A percentile compares a stretch with the other conserved stretches of the same genome.
These are phyloP conservation scores for Cyberlindnera mrakii DNA, from an alignment of 805 yeast genomes.

Conservation along the genomic window DNA sequence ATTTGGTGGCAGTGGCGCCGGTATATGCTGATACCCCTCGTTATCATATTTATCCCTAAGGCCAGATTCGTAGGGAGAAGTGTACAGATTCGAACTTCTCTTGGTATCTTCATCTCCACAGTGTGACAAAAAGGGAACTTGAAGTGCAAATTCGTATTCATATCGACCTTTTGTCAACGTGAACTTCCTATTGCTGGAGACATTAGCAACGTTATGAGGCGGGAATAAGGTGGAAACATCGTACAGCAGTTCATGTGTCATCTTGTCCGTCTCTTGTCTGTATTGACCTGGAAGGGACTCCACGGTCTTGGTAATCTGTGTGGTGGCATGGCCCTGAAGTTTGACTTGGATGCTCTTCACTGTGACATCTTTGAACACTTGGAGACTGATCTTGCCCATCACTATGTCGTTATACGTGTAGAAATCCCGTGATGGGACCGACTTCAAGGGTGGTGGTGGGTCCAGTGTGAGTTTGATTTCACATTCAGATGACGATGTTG, in stretches of 20 bases:
- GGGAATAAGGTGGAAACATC: slow-evolving; percentile 47
- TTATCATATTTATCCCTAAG: neutral
- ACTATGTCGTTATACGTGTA: slow-evolving; percentile 14
- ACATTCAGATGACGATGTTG: neutral
- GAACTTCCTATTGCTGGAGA: slow-evolving; percentile 30
- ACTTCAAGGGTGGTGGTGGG: neutral
- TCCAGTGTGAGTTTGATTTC: neutral
- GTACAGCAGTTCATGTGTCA: slow-evolving; percentile 39
- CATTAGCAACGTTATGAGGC: slow-evolving; percentile 40
- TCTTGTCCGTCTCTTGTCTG: slow-evolving; percentile 1
- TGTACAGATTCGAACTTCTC: slow-evolving; percentile 10
- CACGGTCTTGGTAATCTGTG: slow-evolving; percentile 28
- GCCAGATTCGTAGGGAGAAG: slow-evolving; percentile 12
- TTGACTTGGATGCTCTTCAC: slow-evolving; percentile 45
- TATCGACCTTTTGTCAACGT: slow-evolving; percentile 39
- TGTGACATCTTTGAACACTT: slow-evolving; percentile 28
- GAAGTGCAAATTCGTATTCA: slow-evolving; percentile 36
- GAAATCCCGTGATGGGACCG: neutral
- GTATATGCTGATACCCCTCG: neutral
- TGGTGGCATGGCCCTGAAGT: slow-evolving; percentile 41
- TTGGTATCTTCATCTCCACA: slow-evolving; percentile 15
- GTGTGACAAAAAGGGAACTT: slow-evolving; percentile 26
- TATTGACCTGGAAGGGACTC: slow-evolving; percentile 6
- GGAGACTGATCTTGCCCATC: slow-evolving; percentile 12
- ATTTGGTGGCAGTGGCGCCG: neutral